Percentiles rank a stretch among this genome's conserved stretches.
These are phyloP conservation scores for Decorospora gaudefroyi DNA, from an alignment of 2,329 filamentous ascomycete genomes.

Conservation along the genomic window DNA sequence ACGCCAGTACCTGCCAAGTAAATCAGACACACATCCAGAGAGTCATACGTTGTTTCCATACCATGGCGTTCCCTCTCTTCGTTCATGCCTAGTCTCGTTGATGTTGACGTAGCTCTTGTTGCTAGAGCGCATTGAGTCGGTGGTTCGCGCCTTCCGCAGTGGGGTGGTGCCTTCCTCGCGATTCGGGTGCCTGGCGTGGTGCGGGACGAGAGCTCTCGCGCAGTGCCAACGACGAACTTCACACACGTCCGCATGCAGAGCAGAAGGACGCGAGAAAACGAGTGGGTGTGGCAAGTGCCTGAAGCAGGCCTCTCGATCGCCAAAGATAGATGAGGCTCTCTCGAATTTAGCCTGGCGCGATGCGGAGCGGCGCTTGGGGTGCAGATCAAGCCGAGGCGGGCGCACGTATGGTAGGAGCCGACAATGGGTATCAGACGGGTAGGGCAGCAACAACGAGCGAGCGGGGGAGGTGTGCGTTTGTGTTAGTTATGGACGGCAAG, in stretches of 20 bases:
- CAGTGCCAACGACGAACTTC: slow-evolving; percentile 12
- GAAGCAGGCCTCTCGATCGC: slow-evolving; percentile 5
- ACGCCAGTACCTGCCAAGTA: no score
- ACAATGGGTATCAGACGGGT: slow-evolving; percentile 10
- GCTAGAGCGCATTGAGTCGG: slow-evolving; percentile 38
- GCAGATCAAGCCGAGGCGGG: slow-evolving; percentile 18
- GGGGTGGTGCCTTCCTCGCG: slow-evolving; percentile 25
- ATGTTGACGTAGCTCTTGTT: slow-evolving; percentile 41
- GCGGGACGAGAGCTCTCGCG: slow-evolving; percentile 16
- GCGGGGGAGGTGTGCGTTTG: not conserved
- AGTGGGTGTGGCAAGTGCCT: slow-evolving; percentile 17
- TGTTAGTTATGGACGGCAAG: not conserved
- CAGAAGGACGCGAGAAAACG: slow-evolving; percentile 4
- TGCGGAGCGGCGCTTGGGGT: slow-evolving; percentile 24
- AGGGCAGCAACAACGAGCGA: slow-evolving; percentile 12
- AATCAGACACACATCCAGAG: no score
- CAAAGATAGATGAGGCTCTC: slow-evolving; percentile 12
- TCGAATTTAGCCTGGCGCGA: slow-evolving; percentile 30
- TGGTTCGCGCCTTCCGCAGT: slow-evolving; percentile 23
- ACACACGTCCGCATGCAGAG: slow-evolving; percentile 23
- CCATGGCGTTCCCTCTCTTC: slow-evolving; percentile 46
- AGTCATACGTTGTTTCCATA: no score
- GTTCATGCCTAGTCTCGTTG: slow-evolving; percentile 24
- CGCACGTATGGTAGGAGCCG: no score
- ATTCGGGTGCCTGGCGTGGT: slow-evolving; percentile 25